A percentile compares a stretch with the other conserved stretches of the same genome.
Conservation (phyloP, 1,139 yeast genomes). For the Kazachstania sp. region DNA sequence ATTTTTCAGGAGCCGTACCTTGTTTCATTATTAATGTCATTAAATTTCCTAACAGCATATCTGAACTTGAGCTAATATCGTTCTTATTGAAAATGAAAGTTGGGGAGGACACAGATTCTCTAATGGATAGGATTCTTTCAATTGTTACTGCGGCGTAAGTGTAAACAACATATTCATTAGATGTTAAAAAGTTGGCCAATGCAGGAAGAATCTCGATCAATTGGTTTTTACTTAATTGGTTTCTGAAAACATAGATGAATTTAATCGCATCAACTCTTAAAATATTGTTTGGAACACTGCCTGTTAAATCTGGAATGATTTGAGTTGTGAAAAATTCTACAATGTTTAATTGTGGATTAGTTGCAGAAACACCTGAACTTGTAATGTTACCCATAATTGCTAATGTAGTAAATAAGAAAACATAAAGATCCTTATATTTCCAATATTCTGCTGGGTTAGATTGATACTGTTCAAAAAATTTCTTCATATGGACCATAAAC, state of each 20-base stretch:
- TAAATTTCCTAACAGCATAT: conserved; percentile 51
- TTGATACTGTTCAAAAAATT: conserved; percentile 48
- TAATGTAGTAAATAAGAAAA: conserved; percentile 75
- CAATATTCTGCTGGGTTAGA: conserved; percentile 43
- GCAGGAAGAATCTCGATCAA: conserved; percentile 73
- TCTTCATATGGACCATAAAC: conserved; percentile 68
- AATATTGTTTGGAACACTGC: conserved; percentile 51
- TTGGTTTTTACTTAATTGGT: conserved; percentile 84
- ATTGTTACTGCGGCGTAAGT: conserved; percentile 91
- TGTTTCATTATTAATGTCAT: conserved; percentile 57
- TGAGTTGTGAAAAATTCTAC: conserved; percentile 75
- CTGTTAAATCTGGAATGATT: conserved; percentile 71
- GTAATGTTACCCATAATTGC: conserved; percentile 89
- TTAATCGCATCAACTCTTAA: conserved; percentile 88
- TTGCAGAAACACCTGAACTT: conserved; percentile 74
- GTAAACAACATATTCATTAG: conserved; percentile 69
- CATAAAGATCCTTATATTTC: conserved; percentile 82
- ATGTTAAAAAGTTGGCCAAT: conserved; percentile 56
- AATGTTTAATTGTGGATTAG: conserved; percentile 77
- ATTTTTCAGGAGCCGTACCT: conserved; percentile 68
- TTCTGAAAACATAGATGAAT: conserved; percentile 81
- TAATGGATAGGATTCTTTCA: conserved; percentile 76
- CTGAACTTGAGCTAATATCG: conserved; percentile 55
- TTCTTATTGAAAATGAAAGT: conserved; percentile 56
- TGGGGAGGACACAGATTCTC: conserved; percentile 43